Evolutionary conservation across 495 filamentous ascomycete species (phyloP).

Genomic region (Penicillium diatomitis): DNA sequence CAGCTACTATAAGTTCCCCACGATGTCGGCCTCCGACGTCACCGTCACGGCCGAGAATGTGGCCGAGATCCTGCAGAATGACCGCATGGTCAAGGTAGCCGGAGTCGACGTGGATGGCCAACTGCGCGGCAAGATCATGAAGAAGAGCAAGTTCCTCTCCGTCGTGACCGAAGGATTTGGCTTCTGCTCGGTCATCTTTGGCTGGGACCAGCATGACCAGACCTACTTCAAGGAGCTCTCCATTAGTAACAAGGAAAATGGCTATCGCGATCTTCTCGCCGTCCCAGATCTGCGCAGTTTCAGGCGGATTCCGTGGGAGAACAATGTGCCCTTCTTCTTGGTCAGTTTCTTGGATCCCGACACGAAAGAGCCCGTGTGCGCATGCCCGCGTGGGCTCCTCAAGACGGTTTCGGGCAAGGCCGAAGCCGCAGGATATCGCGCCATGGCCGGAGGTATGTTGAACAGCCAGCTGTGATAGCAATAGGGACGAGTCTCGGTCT

Average conservation of each 20-base stretch:
- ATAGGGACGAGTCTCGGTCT: too few relatives aligned
- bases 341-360: slow-evolving; percentile 67
- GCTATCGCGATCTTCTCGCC: slow-evolving; percentile 83
- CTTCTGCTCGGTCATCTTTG: slow-evolving; percentile 94
- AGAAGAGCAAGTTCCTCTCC: slow-evolving; percentile 92
- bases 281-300: slow-evolving; percentile 73
- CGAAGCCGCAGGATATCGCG: slow-evolving; percentile 54
- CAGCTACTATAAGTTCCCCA: not conserved
- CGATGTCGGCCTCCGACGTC: slow-evolving; percentile 23
- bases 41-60: slow-evolving; percentile 55
- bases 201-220: slow-evolving; percentile 96
- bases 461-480: not conserved
- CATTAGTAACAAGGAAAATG: slow-evolving; percentile 88
- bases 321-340: slow-evolving; percentile 85
- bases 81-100: slow-evolving; percentile 83
- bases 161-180: slow-evolving; percentile 80
- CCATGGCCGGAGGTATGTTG: slow-evolving; percentile 82
- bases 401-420: slow-evolving; percentile 58
- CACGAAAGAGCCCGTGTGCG: slow-evolving; percentile 54
- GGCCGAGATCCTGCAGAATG: slow-evolving; percentile 56
- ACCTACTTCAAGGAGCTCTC: slow-evolving; percentile 78
- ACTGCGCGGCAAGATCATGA: slow-evolving; percentile 87
- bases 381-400: slow-evolving; percentile 73
- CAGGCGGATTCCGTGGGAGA: slow-evolving; percentile 91
- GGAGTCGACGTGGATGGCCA: slow-evolving; percentile 88